These are phyloP conservation scores for Neonectria sp. DNA, from an alignment of 2,329 filamentous ascomycete genomes.

Conservation along the genomic window DNA sequence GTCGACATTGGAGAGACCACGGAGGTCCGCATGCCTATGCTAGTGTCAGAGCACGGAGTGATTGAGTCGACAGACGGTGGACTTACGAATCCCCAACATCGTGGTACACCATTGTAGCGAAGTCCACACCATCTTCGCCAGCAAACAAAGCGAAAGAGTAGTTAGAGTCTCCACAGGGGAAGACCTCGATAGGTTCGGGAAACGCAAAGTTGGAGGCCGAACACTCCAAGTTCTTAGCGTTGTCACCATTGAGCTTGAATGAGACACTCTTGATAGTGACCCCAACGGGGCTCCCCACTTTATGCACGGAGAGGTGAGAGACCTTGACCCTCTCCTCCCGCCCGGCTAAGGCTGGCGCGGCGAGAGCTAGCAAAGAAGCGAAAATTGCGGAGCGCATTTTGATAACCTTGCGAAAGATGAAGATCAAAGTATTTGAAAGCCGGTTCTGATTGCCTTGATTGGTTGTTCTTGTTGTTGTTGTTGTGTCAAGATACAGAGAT, in stretches of 20 bases:
- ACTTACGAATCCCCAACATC: slow-evolving; percentile 29
- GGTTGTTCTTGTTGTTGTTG: background rate
- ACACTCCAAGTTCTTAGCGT: slow-evolving; percentile 28
- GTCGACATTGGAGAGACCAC: slow-evolving; percentile 26
- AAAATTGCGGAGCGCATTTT: slow-evolving; percentile 28
- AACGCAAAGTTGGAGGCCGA: slow-evolving; percentile 31
- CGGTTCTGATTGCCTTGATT: background rate
- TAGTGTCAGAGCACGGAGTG: slow-evolving; percentile 6
- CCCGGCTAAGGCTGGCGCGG: slow-evolving; percentile 11
- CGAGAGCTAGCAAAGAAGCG: slow-evolving; percentile 19
- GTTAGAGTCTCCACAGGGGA: slow-evolving; percentile 20
- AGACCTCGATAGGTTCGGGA: slow-evolving; percentile 17
- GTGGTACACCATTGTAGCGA: slow-evolving; percentile 28
- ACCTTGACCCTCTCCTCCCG: slow-evolving; percentile 28
- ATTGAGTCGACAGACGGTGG: background rate
- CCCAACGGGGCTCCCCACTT: slow-evolving; percentile 21
- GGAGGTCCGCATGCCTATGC: slow-evolving; percentile 32
- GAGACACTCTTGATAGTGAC: slow-evolving; percentile 22
- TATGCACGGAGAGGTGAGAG: slow-evolving; percentile 29
- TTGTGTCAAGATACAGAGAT: background rate
- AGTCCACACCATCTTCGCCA: slow-evolving; percentile 10
- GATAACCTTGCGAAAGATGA: slow-evolving; percentile 6
- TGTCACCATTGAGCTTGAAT: slow-evolving; percentile 30
- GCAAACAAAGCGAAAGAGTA: slow-evolving; percentile 25
- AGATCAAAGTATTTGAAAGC: background rate